phyloP scores from a whole-genome alignment of 2,329 filamentous ascomycete species.

The Calonectria honghensis region DNA sequence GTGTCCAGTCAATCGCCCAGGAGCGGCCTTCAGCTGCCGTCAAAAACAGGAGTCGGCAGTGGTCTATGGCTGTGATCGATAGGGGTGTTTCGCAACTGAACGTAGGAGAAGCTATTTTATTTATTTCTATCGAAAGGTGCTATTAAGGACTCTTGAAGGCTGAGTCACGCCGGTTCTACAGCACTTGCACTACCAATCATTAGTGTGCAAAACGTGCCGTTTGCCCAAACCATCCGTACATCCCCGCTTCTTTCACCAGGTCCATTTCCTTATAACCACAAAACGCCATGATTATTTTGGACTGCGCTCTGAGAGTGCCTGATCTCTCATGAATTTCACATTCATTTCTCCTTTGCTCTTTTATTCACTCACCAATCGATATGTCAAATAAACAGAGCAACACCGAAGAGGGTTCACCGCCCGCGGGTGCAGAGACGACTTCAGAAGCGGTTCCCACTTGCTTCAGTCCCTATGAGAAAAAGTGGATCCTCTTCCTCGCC shows the following conservation, averaged over 20 bases:
- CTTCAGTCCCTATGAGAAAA: constrained; percentile 13
- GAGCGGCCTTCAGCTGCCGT: background rate
- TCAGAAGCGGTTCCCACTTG: background rate
- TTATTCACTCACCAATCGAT: too few species aligned
- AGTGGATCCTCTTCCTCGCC: constrained; percentile 3
- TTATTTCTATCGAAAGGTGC: background rate
- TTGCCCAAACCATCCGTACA: background rate
- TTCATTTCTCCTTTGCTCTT: background rate
- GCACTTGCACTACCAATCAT: constrained; percentile 1
- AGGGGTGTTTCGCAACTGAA: background rate
- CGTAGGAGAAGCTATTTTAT: background rate
- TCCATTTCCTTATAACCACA: background rate
- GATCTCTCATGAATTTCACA: too few species aligned
- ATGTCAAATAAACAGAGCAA: background rate
- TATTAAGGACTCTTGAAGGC: background rate
- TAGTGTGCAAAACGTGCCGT: constrained; percentile 1
- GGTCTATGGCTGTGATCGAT: background rate
- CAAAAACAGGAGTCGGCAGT: background rate
- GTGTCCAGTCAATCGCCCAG: background rate
- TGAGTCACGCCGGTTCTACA: constrained; percentile 2
- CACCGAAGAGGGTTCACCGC: background rate
- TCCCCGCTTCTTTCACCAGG: background rate
- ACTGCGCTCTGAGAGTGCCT: background rate
- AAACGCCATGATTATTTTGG: background rate
- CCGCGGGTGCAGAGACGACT: background rate